Conservation (phyloP, 305 asterid genomes). For the Fraxinus nigra region DNA sequence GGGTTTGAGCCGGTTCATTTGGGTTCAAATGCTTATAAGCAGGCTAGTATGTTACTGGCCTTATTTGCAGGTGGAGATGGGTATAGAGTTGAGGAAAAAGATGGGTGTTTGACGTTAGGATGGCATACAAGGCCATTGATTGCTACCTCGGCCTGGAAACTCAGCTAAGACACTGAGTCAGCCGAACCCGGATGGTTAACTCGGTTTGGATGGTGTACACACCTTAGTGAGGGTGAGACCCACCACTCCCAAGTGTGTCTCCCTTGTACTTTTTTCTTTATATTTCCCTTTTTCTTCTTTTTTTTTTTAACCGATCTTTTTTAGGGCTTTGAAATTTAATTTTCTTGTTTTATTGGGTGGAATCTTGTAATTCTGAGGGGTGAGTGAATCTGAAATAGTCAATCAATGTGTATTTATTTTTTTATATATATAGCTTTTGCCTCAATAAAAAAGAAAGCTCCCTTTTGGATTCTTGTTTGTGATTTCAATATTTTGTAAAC, state of each 20-base stretch:
- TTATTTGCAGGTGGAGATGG: conserved; percentile 87
- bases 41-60: conserved; percentile 79
- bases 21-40: conserved; percentile 84
- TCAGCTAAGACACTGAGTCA: conserved; percentile 28
- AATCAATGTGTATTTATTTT: conserved; percentile 36
- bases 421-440: conserved; percentile 27
- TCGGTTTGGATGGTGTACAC: conserved; percentile 10
- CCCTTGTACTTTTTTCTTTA: neutral
- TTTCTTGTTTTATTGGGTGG: conserved; percentile 25
- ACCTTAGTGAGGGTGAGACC: conserved; percentile 36
- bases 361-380: conserved; percentile 22
- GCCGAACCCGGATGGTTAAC: conserved; percentile 14
- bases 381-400: conserved; percentile 7
- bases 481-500: neutral
- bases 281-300: neutral
- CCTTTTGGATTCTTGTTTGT: conserved; percentile 19
- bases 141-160: conserved; percentile 92
- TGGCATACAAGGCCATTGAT: conserved; percentile 93
- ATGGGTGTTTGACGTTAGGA: conserved; percentile 87
- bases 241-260: conserved; percentile 36
- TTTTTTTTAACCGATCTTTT: neutral
- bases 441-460: conserved; percentile 18
- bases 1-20: conserved; percentile 68
- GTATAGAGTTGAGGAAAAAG: conserved; percentile 77
- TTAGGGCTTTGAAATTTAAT: conserved; percentile 17